phyloP scores from a whole-genome alignment of 305 asterid genomes.

The Withania somnifera region DNA sequence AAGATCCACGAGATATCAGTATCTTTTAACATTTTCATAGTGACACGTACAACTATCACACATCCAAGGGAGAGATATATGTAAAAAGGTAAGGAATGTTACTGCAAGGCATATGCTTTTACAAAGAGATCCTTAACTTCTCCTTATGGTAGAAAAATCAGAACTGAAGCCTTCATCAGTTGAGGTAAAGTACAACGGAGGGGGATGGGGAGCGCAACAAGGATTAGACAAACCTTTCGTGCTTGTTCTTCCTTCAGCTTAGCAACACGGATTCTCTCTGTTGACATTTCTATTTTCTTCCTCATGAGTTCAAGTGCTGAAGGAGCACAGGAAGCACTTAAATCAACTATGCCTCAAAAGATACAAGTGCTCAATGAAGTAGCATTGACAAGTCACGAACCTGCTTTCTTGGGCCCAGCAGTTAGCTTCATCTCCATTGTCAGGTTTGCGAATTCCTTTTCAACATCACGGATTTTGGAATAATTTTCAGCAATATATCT shows the following conservation, averaged over 20 bases:
- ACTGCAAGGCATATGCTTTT: not conserved
- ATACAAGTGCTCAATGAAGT: not conserved
- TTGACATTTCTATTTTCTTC: conserved; percentile 75
- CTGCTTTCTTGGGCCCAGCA: conserved; percentile 96
- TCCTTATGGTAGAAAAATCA: not conserved
- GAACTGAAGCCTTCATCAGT: not conserved
- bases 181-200: not conserved
- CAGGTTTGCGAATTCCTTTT: conserved; percentile 70
- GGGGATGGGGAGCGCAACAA: not conserved
- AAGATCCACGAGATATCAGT: not conserved
- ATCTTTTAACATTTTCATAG: not conserved
- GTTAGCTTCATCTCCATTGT: conserved; percentile 94
- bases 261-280: conserved; percentile 67
- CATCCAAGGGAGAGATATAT: not conserved
- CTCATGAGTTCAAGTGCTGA: conserved; percentile 93
- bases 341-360: not conserved
- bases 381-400: conserved; percentile 22
- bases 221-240: conserved; percentile 38
- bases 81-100: not conserved
- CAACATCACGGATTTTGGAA: conserved; percentile 93
- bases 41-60: not conserved
- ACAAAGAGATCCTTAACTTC: not conserved
- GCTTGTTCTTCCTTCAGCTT: conserved; percentile 80
- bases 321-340: not conserved
- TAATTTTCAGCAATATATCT: conserved; percentile 93